These are phyloP conservation scores for Amniculicola lignicola DNA, from an alignment of 495 filamentous ascomycete genomes.

Conservation along the genomic window DNA sequence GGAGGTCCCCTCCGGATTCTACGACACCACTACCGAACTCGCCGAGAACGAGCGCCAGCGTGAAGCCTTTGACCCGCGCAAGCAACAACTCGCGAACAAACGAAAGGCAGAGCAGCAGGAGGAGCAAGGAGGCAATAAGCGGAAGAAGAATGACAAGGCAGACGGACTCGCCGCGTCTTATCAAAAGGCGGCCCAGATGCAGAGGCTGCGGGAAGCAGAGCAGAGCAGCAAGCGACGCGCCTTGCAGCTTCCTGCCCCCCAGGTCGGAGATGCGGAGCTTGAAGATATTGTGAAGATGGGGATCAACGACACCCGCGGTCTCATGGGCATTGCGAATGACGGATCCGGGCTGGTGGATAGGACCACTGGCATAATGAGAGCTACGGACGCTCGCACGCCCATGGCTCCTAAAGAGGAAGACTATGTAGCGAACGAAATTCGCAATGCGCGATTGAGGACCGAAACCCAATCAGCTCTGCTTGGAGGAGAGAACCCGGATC, in stretches of 20 bases:
- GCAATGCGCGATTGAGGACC: constrained; percentile 86
- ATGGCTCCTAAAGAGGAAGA: constrained; percentile 89
- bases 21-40: constrained; percentile 83
- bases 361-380: constrained; percentile 74
- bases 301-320: constrained; percentile 87
- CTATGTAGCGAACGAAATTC: constrained; percentile 92
- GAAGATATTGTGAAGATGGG: constrained; percentile 99
- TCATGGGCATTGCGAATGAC: constrained; percentile 70
- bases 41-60: constrained; percentile 79
- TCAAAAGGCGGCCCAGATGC: constrained; percentile 89
- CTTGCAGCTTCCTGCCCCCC: constrained; percentile 77
- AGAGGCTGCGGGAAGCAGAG: constrained; percentile 92
- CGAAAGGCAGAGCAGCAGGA: constrained; percentile 87
- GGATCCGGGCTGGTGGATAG: constrained; percentile 83
- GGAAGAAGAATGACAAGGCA: constrained; percentile 80
- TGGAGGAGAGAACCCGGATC: constrained; percentile 88
- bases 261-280: constrained; percentile 87
- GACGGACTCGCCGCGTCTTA: constrained; percentile 82
- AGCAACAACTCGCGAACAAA: constrained; percentile 93
- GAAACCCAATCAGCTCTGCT: constrained; percentile 94
- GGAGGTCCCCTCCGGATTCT: constrained; percentile 83
- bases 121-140: constrained; percentile 69
- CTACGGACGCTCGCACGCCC: constrained; percentile 87
- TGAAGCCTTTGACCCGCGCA: constrained; percentile 86
- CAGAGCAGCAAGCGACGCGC: constrained; percentile 87